Conservation (phyloP, 2,329 filamentous ascomycete species). For the Mariannaea elegans region DNA sequence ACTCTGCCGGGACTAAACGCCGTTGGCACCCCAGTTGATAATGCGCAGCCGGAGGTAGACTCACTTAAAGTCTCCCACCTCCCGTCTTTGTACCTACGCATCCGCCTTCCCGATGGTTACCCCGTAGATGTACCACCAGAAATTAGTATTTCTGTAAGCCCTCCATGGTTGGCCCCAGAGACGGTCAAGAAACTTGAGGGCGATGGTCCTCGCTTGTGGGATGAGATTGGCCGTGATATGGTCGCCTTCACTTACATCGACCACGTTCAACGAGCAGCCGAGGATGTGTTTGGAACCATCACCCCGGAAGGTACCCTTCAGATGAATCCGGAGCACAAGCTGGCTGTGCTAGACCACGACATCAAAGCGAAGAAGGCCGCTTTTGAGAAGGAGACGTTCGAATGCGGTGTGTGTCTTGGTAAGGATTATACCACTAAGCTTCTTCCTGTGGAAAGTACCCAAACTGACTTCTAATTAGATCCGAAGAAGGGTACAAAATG, state of each 20-base stretch:
- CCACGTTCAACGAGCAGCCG: conserved; percentile 65
- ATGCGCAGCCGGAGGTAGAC: conserved; percentile 44
- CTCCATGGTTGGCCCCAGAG: conserved; percentile 63
- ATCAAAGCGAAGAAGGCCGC: conserved; percentile 75
- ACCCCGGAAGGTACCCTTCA: conserved; percentile 57
- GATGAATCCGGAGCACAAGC: conserved; percentile 67
- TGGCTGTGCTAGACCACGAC: conserved; percentile 81
- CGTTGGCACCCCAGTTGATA: conserved; percentile 21
- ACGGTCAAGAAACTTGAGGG: conserved; percentile 60
- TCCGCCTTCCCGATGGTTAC: conserved; percentile 67
- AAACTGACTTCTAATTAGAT: conserved; percentile 58
- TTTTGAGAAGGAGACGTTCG: conserved; percentile 86
- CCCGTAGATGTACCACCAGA: conserved; percentile 61
- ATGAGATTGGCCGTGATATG: conserved; percentile 67
- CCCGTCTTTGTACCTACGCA: conserved; percentile 63
- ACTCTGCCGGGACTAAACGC: conserved; percentile 24
- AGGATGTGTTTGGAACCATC: conserved; percentile 68
- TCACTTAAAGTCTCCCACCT: conserved; percentile 64
- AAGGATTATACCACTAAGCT: conserved; percentile 33
- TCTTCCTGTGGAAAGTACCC: not conserved
- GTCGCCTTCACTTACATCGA: conserved; percentile 72
- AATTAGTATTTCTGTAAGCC: conserved; percentile 61
- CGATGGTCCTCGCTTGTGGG: conserved; percentile 65
- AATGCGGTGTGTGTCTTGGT: conserved; percentile 85
- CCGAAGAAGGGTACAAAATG: conserved; percentile 88